These are phyloP conservation scores for Fusarium sambucinum DNA, from an alignment of 2,329 filamentous ascomycete genomes.

Conservation along the genomic window DNA sequence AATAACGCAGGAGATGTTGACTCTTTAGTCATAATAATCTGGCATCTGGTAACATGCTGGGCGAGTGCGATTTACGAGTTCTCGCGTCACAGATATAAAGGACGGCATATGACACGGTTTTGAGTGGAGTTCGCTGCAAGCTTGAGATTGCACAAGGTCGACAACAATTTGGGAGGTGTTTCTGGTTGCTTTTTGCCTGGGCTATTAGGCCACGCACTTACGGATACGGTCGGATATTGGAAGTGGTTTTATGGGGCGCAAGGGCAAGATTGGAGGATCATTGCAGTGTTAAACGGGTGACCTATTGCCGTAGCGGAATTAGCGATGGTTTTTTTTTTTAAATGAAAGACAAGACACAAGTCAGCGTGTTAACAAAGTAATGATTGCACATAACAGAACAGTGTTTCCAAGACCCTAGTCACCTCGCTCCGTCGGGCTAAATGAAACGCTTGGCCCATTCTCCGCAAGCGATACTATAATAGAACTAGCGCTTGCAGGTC, in stretches of 20 bases:
- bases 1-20: neutral
- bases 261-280: conserved; percentile 17
- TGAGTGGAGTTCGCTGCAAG: conserved; percentile 39
- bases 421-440: conserved; percentile 5
- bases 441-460: conserved; percentile 4
- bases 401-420: conserved; percentile 8
- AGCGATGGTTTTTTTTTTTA: conserved; percentile 45
- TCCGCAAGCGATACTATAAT: conserved; percentile 33
- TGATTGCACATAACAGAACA: neutral
- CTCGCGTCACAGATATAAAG: conserved; percentile 27
- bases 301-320: conserved; percentile 45
- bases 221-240: neutral
- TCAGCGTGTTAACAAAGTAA: neutral
- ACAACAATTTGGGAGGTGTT: conserved; percentile 22
- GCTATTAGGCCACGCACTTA: conserved; percentile 3
- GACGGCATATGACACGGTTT: conserved; percentile 25
- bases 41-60: neutral
- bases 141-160: conserved; percentile 41
- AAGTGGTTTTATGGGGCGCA: conserved; percentile 18
- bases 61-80: conserved; percentile 1
- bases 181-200: conserved; percentile 32
- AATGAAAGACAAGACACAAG: conserved; percentile 23
- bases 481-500: conserved; percentile 25
- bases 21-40: neutral
- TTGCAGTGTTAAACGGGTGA: conserved; percentile 10